Evolutionary conservation across 768 basidiomycete species (phyloP).

Genomic region (Chalciporus pseudorubinellus): DNA sequence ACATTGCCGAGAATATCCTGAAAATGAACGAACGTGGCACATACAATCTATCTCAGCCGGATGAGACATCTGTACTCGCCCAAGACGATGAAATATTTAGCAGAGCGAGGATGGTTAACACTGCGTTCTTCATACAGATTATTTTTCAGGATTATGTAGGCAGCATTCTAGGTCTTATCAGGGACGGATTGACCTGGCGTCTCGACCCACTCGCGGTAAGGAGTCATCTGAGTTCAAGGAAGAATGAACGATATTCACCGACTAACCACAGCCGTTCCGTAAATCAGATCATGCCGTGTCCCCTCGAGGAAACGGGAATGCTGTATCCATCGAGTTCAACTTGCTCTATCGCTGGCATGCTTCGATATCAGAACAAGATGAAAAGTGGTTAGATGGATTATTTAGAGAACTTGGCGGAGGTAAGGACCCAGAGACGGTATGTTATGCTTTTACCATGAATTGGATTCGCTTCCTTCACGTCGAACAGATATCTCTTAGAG

Average conservation of each 20-base stretch:
- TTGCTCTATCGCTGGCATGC: slow-evolving; percentile 63
- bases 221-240: not conserved
- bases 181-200: slow-evolving; percentile 63
- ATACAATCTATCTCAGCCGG: slow-evolving; percentile 31
- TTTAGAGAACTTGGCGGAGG: slow-evolving; percentile 45
- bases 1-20: slow-evolving; percentile 62
- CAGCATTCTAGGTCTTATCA: slow-evolving; percentile 65
- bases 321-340: slow-evolving; percentile 75
- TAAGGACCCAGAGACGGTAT: slow-evolving; percentile 41
- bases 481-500: slow-evolving; percentile 16
- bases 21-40: slow-evolving; percentile 64
- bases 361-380: slow-evolving; percentile 53
- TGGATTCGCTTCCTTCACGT: not conserved
- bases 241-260: not conserved
- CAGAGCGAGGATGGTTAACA: slow-evolving; percentile 70
- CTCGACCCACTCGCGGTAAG: slow-evolving; percentile 63
- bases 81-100: slow-evolving; percentile 83
- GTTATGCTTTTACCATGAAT: not conserved
- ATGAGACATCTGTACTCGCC: slow-evolving; percentile 22
- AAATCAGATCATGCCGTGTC: slow-evolving; percentile 49
- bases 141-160: slow-evolving; percentile 75
- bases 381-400: slow-evolving; percentile 49
- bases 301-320: slow-evolving; percentile 72
- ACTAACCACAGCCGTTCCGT: slow-evolving; percentile 45
- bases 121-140: slow-evolving; percentile 66